Evolutionary conservation across 495 filamentous ascomycete genomes (phyloP).

Genomic region (Talaromyces wortmannii): DNA sequence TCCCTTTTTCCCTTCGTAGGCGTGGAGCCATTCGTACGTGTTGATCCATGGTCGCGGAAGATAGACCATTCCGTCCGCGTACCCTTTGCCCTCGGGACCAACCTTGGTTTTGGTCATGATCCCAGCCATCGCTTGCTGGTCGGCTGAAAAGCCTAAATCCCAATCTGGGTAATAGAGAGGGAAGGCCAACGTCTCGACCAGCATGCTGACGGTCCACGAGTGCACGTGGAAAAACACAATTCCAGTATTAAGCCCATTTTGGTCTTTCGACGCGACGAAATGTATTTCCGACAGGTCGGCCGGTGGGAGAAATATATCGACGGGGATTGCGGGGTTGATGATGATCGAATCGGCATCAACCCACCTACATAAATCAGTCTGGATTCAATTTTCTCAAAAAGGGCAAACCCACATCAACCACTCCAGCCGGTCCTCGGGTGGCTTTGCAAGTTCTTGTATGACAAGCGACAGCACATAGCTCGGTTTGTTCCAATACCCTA

Average conservation of each 20-base stretch:
- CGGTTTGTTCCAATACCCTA: slow-evolving; percentile 34
- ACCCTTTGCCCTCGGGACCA: slow-evolving; percentile 13
- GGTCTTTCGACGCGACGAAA: slow-evolving; percentile 27
- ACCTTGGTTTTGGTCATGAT: slow-evolving; percentile 17
- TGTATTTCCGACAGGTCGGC: slow-evolving; percentile 28
- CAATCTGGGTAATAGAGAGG: slow-evolving; percentile 19
- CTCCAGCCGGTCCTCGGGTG: slow-evolving; percentile 22
- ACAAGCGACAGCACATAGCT: slow-evolving; percentile 32
- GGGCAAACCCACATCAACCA: slow-evolving; percentile 35
- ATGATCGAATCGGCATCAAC: slow-evolving; percentile 35
- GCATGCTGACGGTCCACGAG: slow-evolving; percentile 29
- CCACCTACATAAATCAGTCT: slow-evolving; percentile 21
- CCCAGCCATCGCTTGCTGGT: slow-evolving; percentile 23
- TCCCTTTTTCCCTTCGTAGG: slow-evolving; percentile 23
- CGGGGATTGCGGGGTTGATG: slow-evolving; percentile 32
- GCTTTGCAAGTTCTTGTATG: slow-evolving; percentile 33
- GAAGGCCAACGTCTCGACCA: slow-evolving; percentile 25
- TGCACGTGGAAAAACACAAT: slow-evolving; percentile 29
- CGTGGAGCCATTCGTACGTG: slow-evolving; percentile 17
- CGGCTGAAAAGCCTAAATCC: slow-evolving; percentile 20
- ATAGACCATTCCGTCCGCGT: slow-evolving; percentile 18
- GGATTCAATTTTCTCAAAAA: background rate
- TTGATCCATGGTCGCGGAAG: slow-evolving; percentile 36
- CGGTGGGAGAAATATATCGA: slow-evolving; percentile 38
- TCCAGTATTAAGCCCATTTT: slow-evolving; percentile 24